Evolutionary conservation across 2,329 filamentous ascomycete genomes (phyloP).

Genomic region (Microdochium bolleyi): DNA sequence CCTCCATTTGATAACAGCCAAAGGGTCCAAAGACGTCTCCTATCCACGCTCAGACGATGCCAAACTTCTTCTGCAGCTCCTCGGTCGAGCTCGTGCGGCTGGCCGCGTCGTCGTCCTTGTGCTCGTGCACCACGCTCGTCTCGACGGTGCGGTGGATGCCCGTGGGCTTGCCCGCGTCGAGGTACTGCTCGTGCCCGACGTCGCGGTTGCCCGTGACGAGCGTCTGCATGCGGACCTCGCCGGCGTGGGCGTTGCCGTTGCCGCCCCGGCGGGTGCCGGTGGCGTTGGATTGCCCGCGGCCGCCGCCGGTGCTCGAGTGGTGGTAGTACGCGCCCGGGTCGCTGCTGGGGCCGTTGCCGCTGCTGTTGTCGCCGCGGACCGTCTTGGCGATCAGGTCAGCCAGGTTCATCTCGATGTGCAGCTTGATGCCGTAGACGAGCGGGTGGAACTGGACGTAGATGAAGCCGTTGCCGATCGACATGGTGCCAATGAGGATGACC

Average conservation of each 20-base stretch:
- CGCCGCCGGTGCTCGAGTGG: neutral
- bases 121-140: slow-evolving; percentile 1
- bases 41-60: neutral
- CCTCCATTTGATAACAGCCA: too few species aligned
- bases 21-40: too few species aligned
- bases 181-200: neutral
- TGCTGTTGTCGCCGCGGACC: slow-evolving; percentile 5
- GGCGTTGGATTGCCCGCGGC: neutral
- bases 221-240: neutral
- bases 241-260: neutral
- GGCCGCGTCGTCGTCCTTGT: neutral
- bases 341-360: slow-evolving; percentile 1
- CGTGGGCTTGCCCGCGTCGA: neutral
- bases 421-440: slow-evolving; percentile 32
- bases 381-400: slow-evolving; percentile 30
- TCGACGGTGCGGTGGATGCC: slow-evolving; percentile 4
- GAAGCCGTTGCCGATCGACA: slow-evolving; percentile 28
- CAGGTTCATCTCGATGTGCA: slow-evolving; percentile 37
- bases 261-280: neutral
- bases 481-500: slow-evolving; percentile 23
- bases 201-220: neutral
- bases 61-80: slow-evolving; percentile 1
- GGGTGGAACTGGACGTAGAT: slow-evolving; percentile 36
- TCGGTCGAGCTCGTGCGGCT: slow-evolving; percentile 3
- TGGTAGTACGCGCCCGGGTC: neutral